These are phyloP conservation scores for Alternaria infectoria DNA, from an alignment of 2,329 filamentous ascomycete species.

Conservation along the genomic window DNA sequence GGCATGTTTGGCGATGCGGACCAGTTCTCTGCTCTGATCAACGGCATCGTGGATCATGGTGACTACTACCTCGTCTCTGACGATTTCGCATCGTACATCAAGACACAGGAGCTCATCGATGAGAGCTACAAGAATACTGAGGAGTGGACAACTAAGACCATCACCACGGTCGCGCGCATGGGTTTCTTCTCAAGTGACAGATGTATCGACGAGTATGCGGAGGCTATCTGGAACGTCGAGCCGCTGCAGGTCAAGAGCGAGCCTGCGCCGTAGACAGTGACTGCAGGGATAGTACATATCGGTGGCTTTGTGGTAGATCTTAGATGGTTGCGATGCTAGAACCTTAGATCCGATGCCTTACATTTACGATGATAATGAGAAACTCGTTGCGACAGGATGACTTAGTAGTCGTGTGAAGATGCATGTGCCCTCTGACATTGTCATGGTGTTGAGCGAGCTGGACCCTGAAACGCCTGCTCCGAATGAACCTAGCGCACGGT, in stretches of 20 bases:
- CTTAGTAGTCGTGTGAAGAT: not conserved
- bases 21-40: slow-evolving; percentile 82
- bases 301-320: not conserved
- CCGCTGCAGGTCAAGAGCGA: slow-evolving; percentile 63
- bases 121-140: slow-evolving; percentile 91
- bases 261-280: slow-evolving; percentile 20
- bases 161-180: slow-evolving; percentile 89
- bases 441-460: not conserved
- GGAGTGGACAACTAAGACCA: slow-evolving; percentile 89
- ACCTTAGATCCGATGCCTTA: not conserved
- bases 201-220: slow-evolving; percentile 96
- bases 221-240: slow-evolving; percentile 96
- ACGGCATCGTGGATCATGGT: slow-evolving; percentile 87
- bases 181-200: slow-evolving; percentile 96
- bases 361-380: not conserved
- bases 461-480: slow-evolving; percentile 25
- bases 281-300: not conserved
- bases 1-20: slow-evolving; percentile 80
- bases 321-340: slow-evolving; percentile 6
- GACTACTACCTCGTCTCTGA: slow-evolving; percentile 98
- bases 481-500: slow-evolving; percentile 27
- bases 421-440: not conserved
- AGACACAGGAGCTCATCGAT: slow-evolving; percentile 90
- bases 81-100: slow-evolving; percentile 93
- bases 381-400: not conserved